Evolutionary conservation across 306 rosid genomes (phyloP).

Genomic region (Quercus alba): DNA sequence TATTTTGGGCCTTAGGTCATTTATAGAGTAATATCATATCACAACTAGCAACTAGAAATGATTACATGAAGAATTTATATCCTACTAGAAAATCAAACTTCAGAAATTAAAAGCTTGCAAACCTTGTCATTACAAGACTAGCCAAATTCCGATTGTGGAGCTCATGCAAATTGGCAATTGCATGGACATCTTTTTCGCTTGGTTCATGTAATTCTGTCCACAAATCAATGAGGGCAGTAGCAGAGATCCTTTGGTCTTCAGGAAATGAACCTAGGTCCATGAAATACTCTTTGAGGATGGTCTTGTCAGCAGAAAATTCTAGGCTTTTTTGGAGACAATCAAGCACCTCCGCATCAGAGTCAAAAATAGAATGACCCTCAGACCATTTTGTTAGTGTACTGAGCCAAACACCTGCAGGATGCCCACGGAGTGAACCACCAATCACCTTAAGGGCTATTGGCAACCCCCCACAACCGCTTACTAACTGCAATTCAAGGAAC

Average conservation of each 20-base stretch:
- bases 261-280: constrained; percentile 42
- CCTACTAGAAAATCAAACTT: no score
- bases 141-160: constrained; percentile 17
- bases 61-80: no score
- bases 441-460: constrained; percentile 31
- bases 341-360: constrained; percentile 12
- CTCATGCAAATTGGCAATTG: constrained; percentile 2
- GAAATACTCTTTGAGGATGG: constrained; percentile 28
- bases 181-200: constrained; percentile 12
- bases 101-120: neutral
- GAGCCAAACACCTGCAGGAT: constrained; percentile 15
- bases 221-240: constrained; percentile 31
- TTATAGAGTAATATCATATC: no score
- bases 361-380: constrained; percentile 13
- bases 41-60: no score
- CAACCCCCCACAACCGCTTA: constrained; percentile 21
- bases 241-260: constrained; percentile 35
- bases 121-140: constrained; percentile 31
- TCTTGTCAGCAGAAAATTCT: constrained; percentile 20
- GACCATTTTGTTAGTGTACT: constrained; percentile 10
- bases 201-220: constrained; percentile 21
- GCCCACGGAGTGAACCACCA: constrained; percentile 22
- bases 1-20: no score
- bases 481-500: constrained; percentile 20
- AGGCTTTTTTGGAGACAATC: constrained; percentile 22